Base-by-base conservation (phyloP, 2,329 filamentous ascomycete genomes). In the Penicillium aurantiogriseum region DNA sequence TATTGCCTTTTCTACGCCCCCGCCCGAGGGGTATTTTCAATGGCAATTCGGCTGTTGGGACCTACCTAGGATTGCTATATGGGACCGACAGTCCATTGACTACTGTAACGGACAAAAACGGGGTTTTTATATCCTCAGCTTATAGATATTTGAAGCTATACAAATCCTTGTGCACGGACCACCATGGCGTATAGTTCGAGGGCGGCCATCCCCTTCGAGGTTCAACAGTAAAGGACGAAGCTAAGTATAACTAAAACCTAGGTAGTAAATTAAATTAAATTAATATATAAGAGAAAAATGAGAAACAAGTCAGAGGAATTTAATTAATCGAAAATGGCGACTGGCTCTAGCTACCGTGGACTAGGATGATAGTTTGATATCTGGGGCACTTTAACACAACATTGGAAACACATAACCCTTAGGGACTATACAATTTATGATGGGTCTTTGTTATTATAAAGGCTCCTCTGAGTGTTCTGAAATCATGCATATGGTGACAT, bases 121-220 rank as follows among this genome's bases (percentile, higher is more conserved):
- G n/a, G 36, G 6, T 1, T 42, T 33, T 43, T 23, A 43, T 44
- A 44, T 19, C 17, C 19, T 11, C 3, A 4, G 1, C 15, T 19
- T 35, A 31, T n/a, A 44, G 13, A 51, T 51, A 35, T 33, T 44
- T 51, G 49, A 44, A 19, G 49, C 39, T 51, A 51, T 51, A 51
- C 49, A 45, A 33, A 21, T 44, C 1, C 19, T 2, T 2, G 6
- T 7, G 49, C 49, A 51, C 49, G 38, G 49, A 51, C 49, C 49
- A 51, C 7, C 29, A 4, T 43, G 39, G 29, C 29, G 49, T 44
- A 15, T 6, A 45, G 39, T 15, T 51, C 27, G 39, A 43, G 8
- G 29, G 29, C 17, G 17, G n/a, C 29, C 13, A 31, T 7, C 23
- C 23, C 23, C 27, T 27, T 42, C 27, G 45, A 25, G 23, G 11